Evolutionary conservation across 2,329 filamentous ascomycete species (phyloP), one percentile per base, ranked within the genome.

Genomic region (Aspergillus transmontanensis): DNA sequence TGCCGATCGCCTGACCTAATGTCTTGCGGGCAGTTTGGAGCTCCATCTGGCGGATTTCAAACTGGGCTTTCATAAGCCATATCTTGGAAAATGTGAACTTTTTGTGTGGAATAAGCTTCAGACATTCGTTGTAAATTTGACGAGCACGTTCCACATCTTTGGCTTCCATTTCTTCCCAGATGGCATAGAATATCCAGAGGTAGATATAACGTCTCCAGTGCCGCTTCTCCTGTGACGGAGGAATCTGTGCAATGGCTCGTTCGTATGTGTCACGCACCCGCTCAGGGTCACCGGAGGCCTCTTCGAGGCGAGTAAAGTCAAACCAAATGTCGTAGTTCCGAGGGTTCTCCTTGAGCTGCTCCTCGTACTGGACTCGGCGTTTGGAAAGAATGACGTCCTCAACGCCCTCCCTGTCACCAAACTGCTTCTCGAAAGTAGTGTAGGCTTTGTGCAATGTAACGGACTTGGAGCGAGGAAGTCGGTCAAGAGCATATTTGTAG

Each of bases 251-350:
- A 70, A 99, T 96, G 2, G 95, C 95, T 71, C 93, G 87, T 79
- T 99, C 95, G 79, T 98, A 99, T 16, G 96, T 89, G 69, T 99
- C 95, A 39, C 95, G 88, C 1, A 97, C 90, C 48, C 92, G 88
- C 67, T 96, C 93, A 0, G 87, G 81, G 74, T 97, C 91, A 10
- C 92, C 91, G 1, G 92, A 89, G 0, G 88, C 87, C 79, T 99
- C 95, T 77, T 99, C 95, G 7, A 99, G 82, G 9, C 92, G 87
- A 30, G 94, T 93, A 77, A 94, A 97, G 78, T 98, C 95, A 70
- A 99, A 94, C 95, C 95, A 99, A 14, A 89, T 87, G 74, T 99
- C 95, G 82, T 99, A 99, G 78, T 97, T 97, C 73, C 96, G 95
- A 2, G 94, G 88, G 72, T 97, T 98, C 74, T 96, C 91, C 73